Evolutionary conservation across 2,329 filamentous ascomycete species (phyloP), one percentile per base, ranked within the genome.

Genomic region (Colletotrichum shisoi): DNA sequence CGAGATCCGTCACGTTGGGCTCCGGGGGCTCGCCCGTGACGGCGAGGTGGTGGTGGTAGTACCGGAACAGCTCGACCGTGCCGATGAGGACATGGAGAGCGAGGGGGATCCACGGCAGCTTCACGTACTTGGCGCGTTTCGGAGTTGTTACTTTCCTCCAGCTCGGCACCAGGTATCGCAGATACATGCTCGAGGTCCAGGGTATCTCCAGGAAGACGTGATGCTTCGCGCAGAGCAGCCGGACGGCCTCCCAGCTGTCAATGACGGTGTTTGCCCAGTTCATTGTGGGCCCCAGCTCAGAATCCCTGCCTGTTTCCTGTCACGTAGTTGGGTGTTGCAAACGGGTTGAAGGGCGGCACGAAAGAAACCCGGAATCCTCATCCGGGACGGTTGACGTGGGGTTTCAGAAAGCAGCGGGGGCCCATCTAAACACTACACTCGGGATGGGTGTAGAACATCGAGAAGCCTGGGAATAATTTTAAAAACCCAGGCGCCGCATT

Each of bases 141-240:
- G 53, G 42, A 24, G 42, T 49, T 11, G 39, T 27, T 17, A 59
- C n/a, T 3, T 48, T 42, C 15, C 11, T 44, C 37, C 40, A 63
- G 11, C 45, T 44, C 8, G 48, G 61, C 7, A 58, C 34, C 2
- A 67, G 53, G 40, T 19, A 45, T n/a, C 31, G 62, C 7, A 52
- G 17, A 21, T 52, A 56, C 24, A 17, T 49, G 21, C 24, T 46
- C 13, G 40, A 53, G 11, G 45, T 56, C 21, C 40, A 68, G 37
- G 61, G 15, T 9, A 68, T 48, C 27, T 66, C 65, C 21, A 68
- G 31, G 15, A 56, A 52, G 49, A 61, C 17, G 12, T 15, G 62
- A 15, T 57, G 42, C 65, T 39, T 42, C 34, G 37, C 49, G 49
- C 46, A 66, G 4, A 66, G 46, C 13, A 40, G 53, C 4, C 39